Conservation (phyloP, 176 grass and related monocot genomes). For the Otatea glauca region DNA sequence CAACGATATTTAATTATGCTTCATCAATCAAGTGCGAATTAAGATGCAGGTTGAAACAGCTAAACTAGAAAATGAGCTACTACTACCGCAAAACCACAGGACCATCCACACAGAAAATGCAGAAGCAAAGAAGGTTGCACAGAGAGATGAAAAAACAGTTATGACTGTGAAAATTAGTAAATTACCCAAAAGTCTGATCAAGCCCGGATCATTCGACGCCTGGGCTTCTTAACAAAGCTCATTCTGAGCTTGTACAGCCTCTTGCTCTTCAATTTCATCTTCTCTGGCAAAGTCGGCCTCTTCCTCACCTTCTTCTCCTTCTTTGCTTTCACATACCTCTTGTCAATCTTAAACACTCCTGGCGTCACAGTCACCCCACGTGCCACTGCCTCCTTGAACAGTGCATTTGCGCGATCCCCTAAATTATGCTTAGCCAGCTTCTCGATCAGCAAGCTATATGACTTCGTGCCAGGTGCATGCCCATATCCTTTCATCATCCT, state of each 20-base stretch:
- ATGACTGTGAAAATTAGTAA: slow-evolving; percentile 13
- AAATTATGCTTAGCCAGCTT: slow-evolving; percentile 82
- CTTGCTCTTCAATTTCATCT: slow-evolving; percentile 87
- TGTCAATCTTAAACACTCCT: slow-evolving; percentile 62
- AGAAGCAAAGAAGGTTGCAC: slow-evolving; percentile 29
- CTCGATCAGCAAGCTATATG: slow-evolving; percentile 77
- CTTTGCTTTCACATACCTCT: slow-evolving; percentile 72
- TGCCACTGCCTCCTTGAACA: slow-evolving; percentile 83
- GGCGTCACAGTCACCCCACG: slow-evolving; percentile 60
- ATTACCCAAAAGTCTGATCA: slow-evolving; percentile 46
- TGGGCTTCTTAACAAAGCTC: slow-evolving; percentile 96
- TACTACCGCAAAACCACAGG: slow-evolving; percentile 36
- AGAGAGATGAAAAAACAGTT: slow-evolving; percentile 28
- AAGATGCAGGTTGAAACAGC: slow-evolving; percentile 17
- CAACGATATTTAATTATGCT: neutral
- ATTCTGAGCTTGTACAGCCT: slow-evolving; percentile 78
- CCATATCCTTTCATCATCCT: slow-evolving; percentile 93
- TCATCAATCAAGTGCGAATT: neutral
- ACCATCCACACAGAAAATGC: slow-evolving; percentile 6
- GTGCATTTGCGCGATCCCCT: slow-evolving; percentile 77
- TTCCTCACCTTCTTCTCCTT: slow-evolving; percentile 83
- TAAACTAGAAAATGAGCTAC: slow-evolving; percentile 18
- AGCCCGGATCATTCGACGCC: slow-evolving; percentile 46
- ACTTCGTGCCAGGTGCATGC: slow-evolving; percentile 83
- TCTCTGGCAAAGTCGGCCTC: slow-evolving; percentile 89